Conservation (phyloP, 345 rosid species). For the Dimocarpus longan region DNA sequence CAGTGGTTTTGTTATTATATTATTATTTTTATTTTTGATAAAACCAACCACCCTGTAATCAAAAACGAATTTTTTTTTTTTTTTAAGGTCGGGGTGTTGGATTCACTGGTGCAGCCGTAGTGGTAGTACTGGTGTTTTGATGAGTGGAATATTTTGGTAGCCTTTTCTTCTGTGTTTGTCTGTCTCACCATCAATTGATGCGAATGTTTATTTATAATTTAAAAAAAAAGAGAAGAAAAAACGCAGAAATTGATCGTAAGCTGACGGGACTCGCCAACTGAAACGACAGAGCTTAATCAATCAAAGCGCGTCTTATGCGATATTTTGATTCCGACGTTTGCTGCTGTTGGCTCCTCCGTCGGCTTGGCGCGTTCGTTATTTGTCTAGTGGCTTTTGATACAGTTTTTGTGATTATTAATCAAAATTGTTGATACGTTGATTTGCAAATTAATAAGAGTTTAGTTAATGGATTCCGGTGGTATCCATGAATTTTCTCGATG, state of each 20-base stretch:
- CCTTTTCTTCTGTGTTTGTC: background rate
- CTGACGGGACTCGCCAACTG: conserved; percentile 18
- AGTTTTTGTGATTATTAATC: too few species aligned
- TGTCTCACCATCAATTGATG: background rate
- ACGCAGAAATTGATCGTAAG: background rate
- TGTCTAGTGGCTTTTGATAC: too few species aligned
- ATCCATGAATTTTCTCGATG: too few species aligned
- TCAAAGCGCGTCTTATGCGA: too few species aligned
- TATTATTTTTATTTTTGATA: background rate
- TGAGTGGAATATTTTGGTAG: background rate
- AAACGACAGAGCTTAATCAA: background rate
- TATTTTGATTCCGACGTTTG: too few species aligned
- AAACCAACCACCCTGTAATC: conserved; percentile 1
- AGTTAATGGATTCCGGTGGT: too few species aligned
- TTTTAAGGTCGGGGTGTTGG: background rate
- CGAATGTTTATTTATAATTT: conserved; percentile 2
- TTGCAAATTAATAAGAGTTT: too few species aligned
- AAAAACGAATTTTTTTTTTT: too few species aligned
- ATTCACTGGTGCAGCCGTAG: background rate
- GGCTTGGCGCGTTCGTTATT: too few species aligned
- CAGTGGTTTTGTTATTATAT: conserved; percentile 5
- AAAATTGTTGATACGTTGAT: too few species aligned
- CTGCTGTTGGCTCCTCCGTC: too few species aligned
- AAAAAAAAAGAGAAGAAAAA: background rate
- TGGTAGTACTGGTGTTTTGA: background rate